These are phyloP conservation scores for Fraxinus velutina DNA, from an alignment of 305 asterid species.

Conservation along the genomic window DNA sequence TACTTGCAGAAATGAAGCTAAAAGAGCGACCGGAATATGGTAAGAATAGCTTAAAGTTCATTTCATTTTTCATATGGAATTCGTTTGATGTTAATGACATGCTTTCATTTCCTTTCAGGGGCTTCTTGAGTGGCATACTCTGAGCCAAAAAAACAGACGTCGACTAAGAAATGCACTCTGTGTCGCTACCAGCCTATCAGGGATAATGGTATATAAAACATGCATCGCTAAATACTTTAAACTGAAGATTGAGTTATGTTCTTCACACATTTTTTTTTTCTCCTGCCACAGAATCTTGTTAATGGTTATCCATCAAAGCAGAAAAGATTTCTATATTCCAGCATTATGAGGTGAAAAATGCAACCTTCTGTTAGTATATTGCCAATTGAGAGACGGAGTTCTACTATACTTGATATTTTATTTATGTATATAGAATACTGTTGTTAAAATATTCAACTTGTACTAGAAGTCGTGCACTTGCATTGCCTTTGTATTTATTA, in stretches of 20 bases:
- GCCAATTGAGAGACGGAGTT: neutral
- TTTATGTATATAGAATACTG: neutral
- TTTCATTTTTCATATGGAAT: conserved; percentile 2
- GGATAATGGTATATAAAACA: neutral
- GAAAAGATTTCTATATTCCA: neutral
- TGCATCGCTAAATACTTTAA: neutral
- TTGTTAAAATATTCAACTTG: neutral
- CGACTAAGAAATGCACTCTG: neutral
- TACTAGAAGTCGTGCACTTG: neutral
- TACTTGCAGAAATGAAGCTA: conserved; percentile 54
- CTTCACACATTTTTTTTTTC: neutral
- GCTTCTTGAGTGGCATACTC: conserved; percentile 65
- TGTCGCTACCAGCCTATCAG: neutral
- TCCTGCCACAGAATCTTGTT: neutral
- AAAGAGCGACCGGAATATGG: conserved; percentile 68
- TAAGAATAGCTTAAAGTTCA: conserved; percentile 33
- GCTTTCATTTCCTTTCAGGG: conserved; percentile 43
- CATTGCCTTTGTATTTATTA: neutral
- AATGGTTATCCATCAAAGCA: neutral
- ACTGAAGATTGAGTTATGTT: neutral
- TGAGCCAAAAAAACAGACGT: conserved; percentile 21
- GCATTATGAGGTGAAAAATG: neutral
- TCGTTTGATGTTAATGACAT: conserved; percentile 18
- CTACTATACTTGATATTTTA: neutral
- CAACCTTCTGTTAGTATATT: neutral